phyloP scores from a whole-genome alignment of 345 rosid species.

The Acer yangbiense region DNA sequence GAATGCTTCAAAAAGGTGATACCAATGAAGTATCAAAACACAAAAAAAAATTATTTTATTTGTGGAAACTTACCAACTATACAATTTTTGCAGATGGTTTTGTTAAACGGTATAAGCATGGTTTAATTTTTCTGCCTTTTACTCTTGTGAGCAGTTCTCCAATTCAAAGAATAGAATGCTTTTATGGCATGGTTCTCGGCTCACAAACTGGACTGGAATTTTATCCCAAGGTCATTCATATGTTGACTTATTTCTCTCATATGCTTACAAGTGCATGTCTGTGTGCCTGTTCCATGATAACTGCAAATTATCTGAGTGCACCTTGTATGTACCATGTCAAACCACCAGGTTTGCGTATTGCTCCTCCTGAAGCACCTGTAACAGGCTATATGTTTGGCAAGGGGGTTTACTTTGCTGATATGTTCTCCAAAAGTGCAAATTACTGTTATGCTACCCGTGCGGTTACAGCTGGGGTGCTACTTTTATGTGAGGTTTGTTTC shows the following conservation, averaged over 20 bases:
- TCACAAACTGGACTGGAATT: constrained; percentile 96
- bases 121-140: constrained; percentile 13
- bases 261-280: neutral
- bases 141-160: constrained; percentile 53
- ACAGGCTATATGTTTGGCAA: constrained; percentile 96
- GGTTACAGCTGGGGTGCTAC: constrained; percentile 66
- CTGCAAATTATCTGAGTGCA: constrained; percentile 22
- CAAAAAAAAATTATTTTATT: constrained; percentile 1
- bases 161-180: constrained; percentile 69
- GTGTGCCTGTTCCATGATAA: constrained; percentile 2
- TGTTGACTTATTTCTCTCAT: constrained; percentile 16
- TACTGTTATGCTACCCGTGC: constrained; percentile 65
- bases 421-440: constrained; percentile 97
- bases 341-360: constrained; percentile 80
- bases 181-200: constrained; percentile 96
- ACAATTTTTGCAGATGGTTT: neutral
- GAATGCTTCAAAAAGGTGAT: constrained; percentile 65
- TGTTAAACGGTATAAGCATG: neutral
- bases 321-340: constrained; percentile 22
- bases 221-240: constrained; percentile 77
- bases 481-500: constrained; percentile 75
- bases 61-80: constrained; percentile 8
- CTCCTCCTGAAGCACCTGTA: constrained; percentile 95
- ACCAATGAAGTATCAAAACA: neutral
- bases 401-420: constrained; percentile 95